Percentiles rank a stretch among this genome's conserved stretches.
phyloP scores from a whole-genome alignment of 1,139 yeast genomes.

The Pichia sp. region DNA sequence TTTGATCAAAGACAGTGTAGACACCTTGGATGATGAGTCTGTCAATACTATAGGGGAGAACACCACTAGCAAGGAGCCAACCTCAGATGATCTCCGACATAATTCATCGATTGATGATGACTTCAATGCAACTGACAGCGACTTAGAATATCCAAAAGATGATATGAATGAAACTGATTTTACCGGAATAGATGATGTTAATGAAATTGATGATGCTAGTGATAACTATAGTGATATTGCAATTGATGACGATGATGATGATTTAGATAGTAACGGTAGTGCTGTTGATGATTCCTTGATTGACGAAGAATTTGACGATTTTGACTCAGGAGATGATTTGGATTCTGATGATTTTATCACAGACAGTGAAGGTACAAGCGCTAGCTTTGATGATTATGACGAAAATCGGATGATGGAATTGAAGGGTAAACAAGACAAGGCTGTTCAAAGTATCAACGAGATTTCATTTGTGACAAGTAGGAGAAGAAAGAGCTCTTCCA shows the following conservation, averaged over 20 bases:
- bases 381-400: constrained; percentile 11
- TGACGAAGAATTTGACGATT: neutral
- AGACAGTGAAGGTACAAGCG: constrained; percentile 18
- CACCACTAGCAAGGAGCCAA: no score
- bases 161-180: neutral
- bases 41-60: no score
- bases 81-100: neutral
- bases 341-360: constrained; percentile 25
- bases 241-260: neutral
- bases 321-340: constrained; percentile 1
- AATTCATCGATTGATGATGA: neutral
- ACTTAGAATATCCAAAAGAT: neutral
- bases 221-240: constrained; percentile 8
- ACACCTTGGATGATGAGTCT: no score
- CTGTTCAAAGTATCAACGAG: neutral
- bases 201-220: neutral
- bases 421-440: neutral
- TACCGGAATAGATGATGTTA: neutral
- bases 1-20: no score
- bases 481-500: neutral
- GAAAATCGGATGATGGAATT: neutral
- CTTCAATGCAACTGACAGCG: neutral
- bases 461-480: neutral
- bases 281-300: constrained; percentile 5
- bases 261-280: neutral